These are phyloP conservation scores for Lentinula edodes DNA, from an alignment of 768 basidiomycete species.

Conservation along the genomic window DNA sequence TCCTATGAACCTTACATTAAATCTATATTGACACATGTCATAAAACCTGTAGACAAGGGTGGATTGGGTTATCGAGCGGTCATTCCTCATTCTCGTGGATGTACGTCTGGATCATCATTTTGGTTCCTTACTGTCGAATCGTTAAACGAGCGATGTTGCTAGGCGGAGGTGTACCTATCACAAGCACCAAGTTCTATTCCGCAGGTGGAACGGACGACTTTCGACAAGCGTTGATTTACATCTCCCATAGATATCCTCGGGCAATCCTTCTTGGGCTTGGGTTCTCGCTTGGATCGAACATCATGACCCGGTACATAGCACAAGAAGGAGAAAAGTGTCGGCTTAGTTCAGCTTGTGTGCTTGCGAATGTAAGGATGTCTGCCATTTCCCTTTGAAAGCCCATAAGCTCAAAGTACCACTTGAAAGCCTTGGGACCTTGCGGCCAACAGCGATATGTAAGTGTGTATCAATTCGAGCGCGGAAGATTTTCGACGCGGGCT, in stretches of 20 bases:
- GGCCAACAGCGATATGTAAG: slow-evolving; percentile 15
- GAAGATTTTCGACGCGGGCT: too few species aligned
- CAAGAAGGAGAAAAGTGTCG: slow-evolving; percentile 48
- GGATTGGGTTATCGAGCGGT: slow-evolving; percentile 64
- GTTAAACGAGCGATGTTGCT: background rate
- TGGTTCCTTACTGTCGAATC: background rate
- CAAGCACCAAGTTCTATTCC: slow-evolving; percentile 56
- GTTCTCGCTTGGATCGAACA: slow-evolving; percentile 73
- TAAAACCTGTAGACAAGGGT: slow-evolving; percentile 43
- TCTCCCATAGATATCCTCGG: slow-evolving; percentile 47
- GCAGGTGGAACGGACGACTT: slow-evolving; percentile 66
- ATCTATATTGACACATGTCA: slow-evolving; percentile 50
- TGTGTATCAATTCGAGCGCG: too few species aligned
- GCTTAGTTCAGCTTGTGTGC: slow-evolving; percentile 38
- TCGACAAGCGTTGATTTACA: slow-evolving; percentile 53
- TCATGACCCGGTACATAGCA: slow-evolving; percentile 61
- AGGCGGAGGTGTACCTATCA: slow-evolving; percentile 60
- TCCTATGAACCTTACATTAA: slow-evolving; percentile 67
- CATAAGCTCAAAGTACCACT: background rate
- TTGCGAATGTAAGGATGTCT: slow-evolving; percentile 42
- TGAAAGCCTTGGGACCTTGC: slow-evolving; percentile 9
- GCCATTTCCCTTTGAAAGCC: background rate
- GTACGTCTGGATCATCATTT: slow-evolving; percentile 26
- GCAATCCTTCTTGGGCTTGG: slow-evolving; percentile 64
- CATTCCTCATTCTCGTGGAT: slow-evolving; percentile 67